Conservation (phyloP, 306 rosid species). For the Quercus dentata region DNA sequence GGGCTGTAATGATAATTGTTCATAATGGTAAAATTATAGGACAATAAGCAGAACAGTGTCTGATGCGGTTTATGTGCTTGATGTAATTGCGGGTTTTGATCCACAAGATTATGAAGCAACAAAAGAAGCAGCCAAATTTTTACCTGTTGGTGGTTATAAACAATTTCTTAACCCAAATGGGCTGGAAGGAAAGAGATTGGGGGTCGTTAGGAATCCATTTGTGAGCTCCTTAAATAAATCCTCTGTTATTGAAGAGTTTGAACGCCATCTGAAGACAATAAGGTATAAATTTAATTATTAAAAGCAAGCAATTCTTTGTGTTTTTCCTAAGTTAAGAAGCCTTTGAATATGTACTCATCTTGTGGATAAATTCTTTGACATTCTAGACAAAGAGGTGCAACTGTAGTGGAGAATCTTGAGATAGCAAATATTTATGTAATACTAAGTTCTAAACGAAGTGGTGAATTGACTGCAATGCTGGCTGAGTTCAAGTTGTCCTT, state of each 20-base stretch:
- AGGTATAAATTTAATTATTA: constrained; percentile 26
- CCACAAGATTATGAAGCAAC: constrained; percentile 56
- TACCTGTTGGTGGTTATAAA: constrained; percentile 54
- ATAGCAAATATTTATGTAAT: constrained; percentile 33
- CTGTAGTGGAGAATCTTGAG: constrained; percentile 52
- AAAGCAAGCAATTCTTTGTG: not conserved
- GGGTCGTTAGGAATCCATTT: constrained; percentile 57
- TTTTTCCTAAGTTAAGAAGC: not conserved
- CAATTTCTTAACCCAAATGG: constrained; percentile 57
- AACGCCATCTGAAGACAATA: constrained; percentile 35
- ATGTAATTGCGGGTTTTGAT: constrained; percentile 62
- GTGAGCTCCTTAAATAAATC: constrained; percentile 26
- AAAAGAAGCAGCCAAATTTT: constrained; percentile 34
- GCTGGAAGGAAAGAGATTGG: constrained; percentile 61
- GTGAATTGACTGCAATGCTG: constrained; percentile 27
- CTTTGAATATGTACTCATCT: not conserved
- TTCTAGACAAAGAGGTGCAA: constrained; percentile 62
- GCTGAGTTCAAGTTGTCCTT: constrained; percentile 51
- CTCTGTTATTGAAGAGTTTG: constrained; percentile 34
- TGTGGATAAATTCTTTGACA: not conserved
- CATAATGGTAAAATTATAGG: constrained; percentile 21
- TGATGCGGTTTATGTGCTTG: constrained; percentile 74
- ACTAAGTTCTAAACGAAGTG: constrained; percentile 29
- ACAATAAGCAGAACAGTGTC: constrained; percentile 72
- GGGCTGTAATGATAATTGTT: not conserved